These are phyloP conservation scores for Xylariaceae sp. DNA, from an alignment of 2,329 filamentous ascomycete genomes.

Conservation along the genomic window DNA sequence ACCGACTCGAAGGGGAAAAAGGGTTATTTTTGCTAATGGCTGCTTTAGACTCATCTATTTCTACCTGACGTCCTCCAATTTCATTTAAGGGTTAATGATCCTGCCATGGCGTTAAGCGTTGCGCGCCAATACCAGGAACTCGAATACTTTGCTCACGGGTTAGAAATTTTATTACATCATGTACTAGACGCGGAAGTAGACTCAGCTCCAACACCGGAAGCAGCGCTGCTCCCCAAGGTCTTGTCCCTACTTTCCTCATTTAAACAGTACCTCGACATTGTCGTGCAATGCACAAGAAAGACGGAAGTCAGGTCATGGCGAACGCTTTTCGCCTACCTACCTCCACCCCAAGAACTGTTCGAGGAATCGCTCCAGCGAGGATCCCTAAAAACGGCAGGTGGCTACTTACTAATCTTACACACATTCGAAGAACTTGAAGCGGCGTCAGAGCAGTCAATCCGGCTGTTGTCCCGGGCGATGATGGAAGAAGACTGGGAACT, in stretches of 20 bases:
- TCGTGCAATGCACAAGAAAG: constrained; percentile 95
- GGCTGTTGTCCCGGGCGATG: constrained; percentile 76
- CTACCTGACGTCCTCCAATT: constrained; percentile 82
- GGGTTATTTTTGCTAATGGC: constrained; percentile 8
- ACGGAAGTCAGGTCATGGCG: constrained; percentile 94
- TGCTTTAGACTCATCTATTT: constrained; percentile 77
- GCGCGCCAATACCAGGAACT: constrained; percentile 82
- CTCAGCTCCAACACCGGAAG: constrained; percentile 56
- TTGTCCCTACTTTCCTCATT: constrained; percentile 66
- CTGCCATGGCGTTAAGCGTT: constrained; percentile 74
- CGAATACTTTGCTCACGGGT: constrained; percentile 86
- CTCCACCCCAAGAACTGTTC: constrained; percentile 85
- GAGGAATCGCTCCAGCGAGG: constrained; percentile 85
- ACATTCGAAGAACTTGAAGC: constrained; percentile 68
- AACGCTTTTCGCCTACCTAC: constrained; percentile 86
- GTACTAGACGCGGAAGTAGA: constrained; percentile 95
- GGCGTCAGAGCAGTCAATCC: constrained; percentile 72
- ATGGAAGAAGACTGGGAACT: constrained; percentile 89
- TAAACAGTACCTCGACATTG: constrained; percentile 85
- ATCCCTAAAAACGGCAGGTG: constrained; percentile 88
- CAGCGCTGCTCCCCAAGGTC: constrained; percentile 61
- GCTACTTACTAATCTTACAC: constrained; percentile 92
- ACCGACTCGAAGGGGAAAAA: background rate
- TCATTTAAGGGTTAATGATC: constrained; percentile 71
- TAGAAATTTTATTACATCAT: constrained; percentile 88